Conservation (phyloP, 1,139 yeast genomes). For the Suhomyces kunorum region DNA sequence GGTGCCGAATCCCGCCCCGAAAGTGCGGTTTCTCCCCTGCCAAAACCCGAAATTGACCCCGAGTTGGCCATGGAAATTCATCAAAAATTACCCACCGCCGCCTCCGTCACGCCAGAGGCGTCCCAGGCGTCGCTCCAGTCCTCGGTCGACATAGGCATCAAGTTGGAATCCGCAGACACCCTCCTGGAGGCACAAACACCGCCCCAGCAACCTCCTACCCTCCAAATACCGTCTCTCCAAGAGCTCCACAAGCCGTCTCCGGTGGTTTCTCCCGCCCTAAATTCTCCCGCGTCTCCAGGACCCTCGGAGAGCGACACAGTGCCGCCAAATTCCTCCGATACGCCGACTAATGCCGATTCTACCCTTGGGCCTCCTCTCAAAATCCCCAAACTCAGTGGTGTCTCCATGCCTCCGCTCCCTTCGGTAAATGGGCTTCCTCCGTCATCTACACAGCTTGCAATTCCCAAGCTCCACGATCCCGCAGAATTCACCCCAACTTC, state of each 20-base stretch:
- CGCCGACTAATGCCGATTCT: not conserved
- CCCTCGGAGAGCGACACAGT: conserved; percentile 1
- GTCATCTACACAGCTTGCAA: not conserved
- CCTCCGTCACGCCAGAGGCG: not conserved
- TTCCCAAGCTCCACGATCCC: conserved; percentile 5
- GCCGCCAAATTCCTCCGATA: not conserved
- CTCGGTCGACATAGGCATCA: not conserved
- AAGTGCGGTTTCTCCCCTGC: too few species aligned
- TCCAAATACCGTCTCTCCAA: conserved; percentile 1
- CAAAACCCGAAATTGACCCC: too few species aligned
- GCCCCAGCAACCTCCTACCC: not conserved
- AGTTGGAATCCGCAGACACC: not conserved
- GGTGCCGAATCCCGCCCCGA: too few species aligned
- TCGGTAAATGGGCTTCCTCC: conserved; percentile 4
- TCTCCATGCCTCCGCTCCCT: conserved; percentile 6
- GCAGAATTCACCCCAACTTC: conserved; percentile 2
- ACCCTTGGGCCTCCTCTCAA: not conserved
- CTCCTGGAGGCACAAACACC: not conserved
- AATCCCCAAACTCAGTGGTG: conserved; percentile 4
- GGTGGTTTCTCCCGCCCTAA: not conserved
- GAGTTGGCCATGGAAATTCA: too few species aligned
- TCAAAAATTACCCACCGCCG: conserved; percentile 1
- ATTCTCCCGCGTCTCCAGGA: not conserved
- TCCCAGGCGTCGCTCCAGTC: not conserved
- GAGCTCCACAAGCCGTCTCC: not conserved